phyloP scores from a whole-genome alignment of 345 rosid species.

The Adansonia digitata region DNA sequence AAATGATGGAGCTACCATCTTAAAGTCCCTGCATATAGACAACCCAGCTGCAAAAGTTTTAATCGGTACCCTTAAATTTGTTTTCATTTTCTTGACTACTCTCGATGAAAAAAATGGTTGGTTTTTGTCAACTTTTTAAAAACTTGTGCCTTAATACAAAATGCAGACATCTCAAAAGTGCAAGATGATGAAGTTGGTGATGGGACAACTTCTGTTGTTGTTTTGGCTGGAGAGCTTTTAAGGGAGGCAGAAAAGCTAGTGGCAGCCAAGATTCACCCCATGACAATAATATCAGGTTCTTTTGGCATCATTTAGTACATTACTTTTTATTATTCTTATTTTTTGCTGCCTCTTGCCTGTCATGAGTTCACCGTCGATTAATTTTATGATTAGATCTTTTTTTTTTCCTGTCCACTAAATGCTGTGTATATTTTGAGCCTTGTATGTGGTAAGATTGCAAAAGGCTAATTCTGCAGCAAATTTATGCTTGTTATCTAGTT shows the following conservation, averaged over 20 bases:
- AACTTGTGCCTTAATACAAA: conserved; percentile 10
- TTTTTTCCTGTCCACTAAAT: background rate
- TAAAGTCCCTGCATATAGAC: conserved; percentile 89
- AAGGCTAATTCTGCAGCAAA: background rate
- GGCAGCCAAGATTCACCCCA: conserved; percentile 89
- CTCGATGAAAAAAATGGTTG: background rate
- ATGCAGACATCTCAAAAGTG: conserved; percentile 82
- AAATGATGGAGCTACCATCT: conserved; percentile 96
- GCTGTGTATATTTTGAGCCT: background rate
- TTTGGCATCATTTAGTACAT: too few species aligned
- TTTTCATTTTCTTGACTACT: background rate
- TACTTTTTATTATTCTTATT: background rate
- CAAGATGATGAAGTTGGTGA: conserved; percentile 99
- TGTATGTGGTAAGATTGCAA: background rate
- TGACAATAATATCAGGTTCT: conserved; percentile 94
- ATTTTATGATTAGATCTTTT: background rate
- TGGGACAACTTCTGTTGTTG: conserved; percentile 98
- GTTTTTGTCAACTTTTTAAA: background rate
- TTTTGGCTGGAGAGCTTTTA: conserved; percentile 89
- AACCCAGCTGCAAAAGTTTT: conserved; percentile 98
- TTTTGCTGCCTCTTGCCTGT: background rate
- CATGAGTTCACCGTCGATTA: background rate
- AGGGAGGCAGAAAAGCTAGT: conserved; percentile 96
- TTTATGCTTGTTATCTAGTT: background rate
- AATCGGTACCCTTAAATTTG: conserved; percentile 57